These are phyloP conservation scores for Cryptococcus sp. DNA, from an alignment of 1,284 basidiomycete species.

Conservation along the genomic window DNA sequence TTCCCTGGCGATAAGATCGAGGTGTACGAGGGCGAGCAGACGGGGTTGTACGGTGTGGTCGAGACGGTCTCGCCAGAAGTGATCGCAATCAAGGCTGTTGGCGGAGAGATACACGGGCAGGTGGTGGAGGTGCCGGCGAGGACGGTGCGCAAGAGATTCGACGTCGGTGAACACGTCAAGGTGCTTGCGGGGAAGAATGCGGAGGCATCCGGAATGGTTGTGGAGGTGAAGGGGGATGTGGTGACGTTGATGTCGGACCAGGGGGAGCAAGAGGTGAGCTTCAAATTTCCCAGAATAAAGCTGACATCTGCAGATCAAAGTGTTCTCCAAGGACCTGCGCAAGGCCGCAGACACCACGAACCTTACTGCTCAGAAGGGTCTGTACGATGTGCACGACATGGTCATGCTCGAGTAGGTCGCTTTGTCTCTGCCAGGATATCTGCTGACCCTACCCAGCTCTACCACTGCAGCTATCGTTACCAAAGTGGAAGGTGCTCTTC, in stretches of 20 bases:
- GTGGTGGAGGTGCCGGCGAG: slow-evolving; percentile 73
- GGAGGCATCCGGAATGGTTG: slow-evolving; percentile 93
- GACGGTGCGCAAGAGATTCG: slow-evolving; percentile 91
- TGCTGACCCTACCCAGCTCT: slow-evolving; percentile 55
- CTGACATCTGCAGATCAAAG: slow-evolving; percentile 64
- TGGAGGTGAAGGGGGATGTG: slow-evolving; percentile 83
- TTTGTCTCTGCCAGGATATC: not conserved
- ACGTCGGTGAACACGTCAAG: slow-evolving; percentile 97
- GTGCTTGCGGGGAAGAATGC: slow-evolving; percentile 93
- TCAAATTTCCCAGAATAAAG: slow-evolving; percentile 1
- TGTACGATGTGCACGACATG: slow-evolving; percentile 93
- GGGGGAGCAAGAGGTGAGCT: slow-evolving; percentile 79
- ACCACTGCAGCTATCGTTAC: slow-evolving; percentile 96
- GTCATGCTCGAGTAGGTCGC: slow-evolving; percentile 86
- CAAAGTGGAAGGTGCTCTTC: slow-evolving; percentile 92
- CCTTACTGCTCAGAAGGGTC: slow-evolving; percentile 80
- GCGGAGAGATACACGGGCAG: slow-evolving; percentile 68
- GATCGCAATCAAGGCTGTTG: slow-evolving; percentile 67
- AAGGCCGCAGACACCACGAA: slow-evolving; percentile 95
- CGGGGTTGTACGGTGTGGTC: slow-evolving; percentile 87
- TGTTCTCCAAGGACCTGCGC: slow-evolving; percentile 95
- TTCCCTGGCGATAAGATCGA: slow-evolving; percentile 97
- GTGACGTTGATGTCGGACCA: slow-evolving; percentile 98
- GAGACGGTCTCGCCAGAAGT: slow-evolving; percentile 85
- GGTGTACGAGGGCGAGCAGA: slow-evolving; percentile 94